phyloP scores from a whole-genome alignment of 345 rosid species.

The Ceriops tagal region DNA sequence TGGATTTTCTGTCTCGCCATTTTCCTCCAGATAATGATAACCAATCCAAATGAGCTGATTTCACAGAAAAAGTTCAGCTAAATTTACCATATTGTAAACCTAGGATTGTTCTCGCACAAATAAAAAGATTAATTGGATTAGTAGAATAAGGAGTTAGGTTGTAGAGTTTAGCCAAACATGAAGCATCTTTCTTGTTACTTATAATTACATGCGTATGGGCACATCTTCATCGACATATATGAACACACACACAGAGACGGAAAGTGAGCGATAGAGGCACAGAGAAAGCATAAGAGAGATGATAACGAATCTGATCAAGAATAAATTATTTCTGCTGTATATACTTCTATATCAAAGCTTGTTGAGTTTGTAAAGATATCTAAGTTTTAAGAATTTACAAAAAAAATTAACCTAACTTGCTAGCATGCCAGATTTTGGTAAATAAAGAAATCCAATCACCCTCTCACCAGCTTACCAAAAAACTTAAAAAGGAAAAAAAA shows the following conservation, averaged over 20 bases:
- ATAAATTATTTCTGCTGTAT: neutral
- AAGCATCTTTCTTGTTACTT: no score
- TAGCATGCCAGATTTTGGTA: neutral
- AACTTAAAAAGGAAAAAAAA: neutral
- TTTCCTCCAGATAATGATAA: neutral
- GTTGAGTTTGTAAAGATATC: neutral
- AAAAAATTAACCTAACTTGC: neutral
- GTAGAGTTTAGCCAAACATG: no score
- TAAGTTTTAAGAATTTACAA: neutral
- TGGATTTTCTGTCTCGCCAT: slow-evolving; percentile 46
- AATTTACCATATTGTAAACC: neutral
- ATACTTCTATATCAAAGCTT: neutral
- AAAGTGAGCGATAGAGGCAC: neutral
- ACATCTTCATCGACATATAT: neutral
- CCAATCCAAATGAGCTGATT: neutral
- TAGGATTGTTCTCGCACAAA: no score
- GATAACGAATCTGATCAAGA: neutral
- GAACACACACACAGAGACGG: neutral
- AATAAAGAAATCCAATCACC: neutral
- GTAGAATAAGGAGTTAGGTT: no score
- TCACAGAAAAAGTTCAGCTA: slow-evolving; percentile 5
- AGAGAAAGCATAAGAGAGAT: no score
- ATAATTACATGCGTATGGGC: no score
- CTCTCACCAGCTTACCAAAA: neutral
- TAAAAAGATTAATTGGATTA: no score